Percentiles rank a stretch among this genome's conserved stretches.
Conservation (phyloP, 2,329 filamentous ascomycete species). For the Monilinia vaccinii-corymbosi region DNA sequence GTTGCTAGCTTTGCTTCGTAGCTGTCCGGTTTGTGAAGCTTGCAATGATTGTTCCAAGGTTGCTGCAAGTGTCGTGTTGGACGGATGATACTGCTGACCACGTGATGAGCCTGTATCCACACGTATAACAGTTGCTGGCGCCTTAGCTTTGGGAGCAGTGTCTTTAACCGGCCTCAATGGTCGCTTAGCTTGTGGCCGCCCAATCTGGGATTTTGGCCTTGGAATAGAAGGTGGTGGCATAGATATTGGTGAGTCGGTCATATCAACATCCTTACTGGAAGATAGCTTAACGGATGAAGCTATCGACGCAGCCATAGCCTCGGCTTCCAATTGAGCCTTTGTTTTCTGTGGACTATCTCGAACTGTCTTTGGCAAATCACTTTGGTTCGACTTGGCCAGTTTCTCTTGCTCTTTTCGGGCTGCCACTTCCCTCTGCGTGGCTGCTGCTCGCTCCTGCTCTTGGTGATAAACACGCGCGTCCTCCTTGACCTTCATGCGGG, state of each 20-base stretch:
- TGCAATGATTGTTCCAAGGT: conserved; percentile 47
- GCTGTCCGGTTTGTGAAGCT: conserved; percentile 34
- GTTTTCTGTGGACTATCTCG: conserved; percentile 45
- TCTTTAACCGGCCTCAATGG: conserved; percentile 57
- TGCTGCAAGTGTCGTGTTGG: conserved; percentile 48
- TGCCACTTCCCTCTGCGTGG: conserved; percentile 44
- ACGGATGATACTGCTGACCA: conserved; percentile 51
- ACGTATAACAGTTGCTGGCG: conserved; percentile 59
- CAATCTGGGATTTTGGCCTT: conserved; percentile 39
- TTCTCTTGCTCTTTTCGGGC: conserved; percentile 46
- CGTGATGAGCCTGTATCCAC: conserved; percentile 61
- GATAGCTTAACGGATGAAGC: conserved; percentile 31
- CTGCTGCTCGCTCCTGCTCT: conserved; percentile 45
- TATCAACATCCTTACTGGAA: conserved; percentile 41
- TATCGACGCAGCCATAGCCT: conserved; percentile 27
- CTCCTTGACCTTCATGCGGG: conserved; percentile 59
- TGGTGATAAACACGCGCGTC: conserved; percentile 53
- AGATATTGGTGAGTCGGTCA: conserved; percentile 43
- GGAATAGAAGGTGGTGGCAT: conserved; percentile 55
- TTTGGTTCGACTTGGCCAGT: conserved; percentile 28
- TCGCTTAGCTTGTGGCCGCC: conserved; percentile 45
- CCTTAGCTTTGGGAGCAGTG: conserved; percentile 47
- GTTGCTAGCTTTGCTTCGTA: conserved; percentile 56
- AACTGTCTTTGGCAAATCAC: conserved; percentile 35
- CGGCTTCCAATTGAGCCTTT: conserved; percentile 30